phyloP scores from a whole-genome alignment of 208 protist species.

The Phytomonas francai region DNA sequence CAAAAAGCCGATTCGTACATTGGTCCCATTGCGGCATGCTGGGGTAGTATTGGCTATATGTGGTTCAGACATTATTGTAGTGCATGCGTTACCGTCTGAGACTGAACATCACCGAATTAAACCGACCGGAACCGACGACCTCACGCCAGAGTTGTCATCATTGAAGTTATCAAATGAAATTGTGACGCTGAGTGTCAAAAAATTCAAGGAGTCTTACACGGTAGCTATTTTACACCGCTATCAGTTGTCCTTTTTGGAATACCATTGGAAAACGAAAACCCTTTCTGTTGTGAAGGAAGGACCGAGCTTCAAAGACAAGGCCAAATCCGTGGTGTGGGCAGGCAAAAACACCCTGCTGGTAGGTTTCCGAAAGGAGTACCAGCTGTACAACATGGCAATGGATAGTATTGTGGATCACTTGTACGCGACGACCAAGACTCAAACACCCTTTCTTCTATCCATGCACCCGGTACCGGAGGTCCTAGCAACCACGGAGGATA shows the following conservation, averaged over 20 bases:
- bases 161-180: conserved; percentile 23
- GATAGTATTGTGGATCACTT: not conserved
- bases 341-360: conserved; percentile 38
- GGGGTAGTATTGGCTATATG: not conserved
- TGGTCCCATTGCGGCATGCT: not conserved
- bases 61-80: not conserved
- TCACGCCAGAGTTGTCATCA: not conserved
- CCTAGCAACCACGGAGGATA: conserved; percentile 32
- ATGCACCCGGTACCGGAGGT: conserved; percentile 61
- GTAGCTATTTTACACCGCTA: conserved; percentile 48
- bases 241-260: conserved; percentile 48
- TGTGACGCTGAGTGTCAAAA: conserved; percentile 32
- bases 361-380: conserved; percentile 45
- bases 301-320: conserved; percentile 38
- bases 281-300: conserved; percentile 24
- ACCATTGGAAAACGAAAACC: conserved; percentile 4
- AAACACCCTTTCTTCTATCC: conserved; percentile 35
- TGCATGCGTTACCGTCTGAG: not conserved
- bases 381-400: conserved; percentile 16
- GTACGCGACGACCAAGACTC: not conserved
- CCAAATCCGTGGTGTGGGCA: conserved; percentile 38
- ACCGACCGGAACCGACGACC: not conserved
- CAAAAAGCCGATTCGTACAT: conserved; percentile 18
- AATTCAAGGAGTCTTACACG: conserved; percentile 26
- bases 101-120: not conserved